Percentiles rank a stretch among this genome's conserved stretches.
phyloP scores from a whole-genome alignment of 805 yeast genomes.

The Pichia membranifaciens region DNA sequence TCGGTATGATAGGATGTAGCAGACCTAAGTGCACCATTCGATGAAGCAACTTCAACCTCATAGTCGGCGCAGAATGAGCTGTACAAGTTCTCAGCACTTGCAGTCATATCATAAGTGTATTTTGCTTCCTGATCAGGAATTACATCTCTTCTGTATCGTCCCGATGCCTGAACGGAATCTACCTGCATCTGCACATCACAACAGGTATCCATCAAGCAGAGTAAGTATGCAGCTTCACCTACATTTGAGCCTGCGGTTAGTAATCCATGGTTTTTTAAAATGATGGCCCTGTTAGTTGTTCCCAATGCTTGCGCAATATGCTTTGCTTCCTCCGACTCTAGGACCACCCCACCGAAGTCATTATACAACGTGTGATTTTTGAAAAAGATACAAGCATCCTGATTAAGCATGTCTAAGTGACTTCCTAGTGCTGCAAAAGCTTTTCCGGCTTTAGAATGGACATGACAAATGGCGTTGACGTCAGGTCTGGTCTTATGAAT shows the following conservation, averaged over 20 bases:
- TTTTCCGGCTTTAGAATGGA: slow-evolving; percentile 60
- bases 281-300: slow-evolving; percentile 44
- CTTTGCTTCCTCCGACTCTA: slow-evolving; percentile 58
- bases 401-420: slow-evolving; percentile 73
- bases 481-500: slow-evolving; percentile 65
- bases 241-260: slow-evolving; percentile 65
- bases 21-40: slow-evolving; percentile 2
- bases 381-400: slow-evolving; percentile 67
- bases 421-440: slow-evolving; percentile 60
- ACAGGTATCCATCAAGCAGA: slow-evolving; percentile 1
- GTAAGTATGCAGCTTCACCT: slow-evolving; percentile 49
- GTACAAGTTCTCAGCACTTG: slow-evolving; percentile 2
- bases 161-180: slow-evolving; percentile 3
- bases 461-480: slow-evolving; percentile 65
- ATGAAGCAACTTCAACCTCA: slow-evolving; percentile 5
- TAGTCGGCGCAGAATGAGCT: slow-evolving; percentile 7
- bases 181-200: slow-evolving; percentile 6
- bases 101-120: slow-evolving; percentile 6
- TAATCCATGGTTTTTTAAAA: slow-evolving; percentile 69
- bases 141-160: slow-evolving; percentile 3
- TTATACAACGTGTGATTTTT: slow-evolving; percentile 58
- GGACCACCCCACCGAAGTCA: slow-evolving; percentile 75
- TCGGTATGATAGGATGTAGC: no score
- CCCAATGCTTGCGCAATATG: slow-evolving; percentile 59
- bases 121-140: slow-evolving; percentile 5